Evolutionary conservation across 495 filamentous ascomycete genomes (phyloP).

Genomic region (Thermothielavioides terrestris): DNA sequence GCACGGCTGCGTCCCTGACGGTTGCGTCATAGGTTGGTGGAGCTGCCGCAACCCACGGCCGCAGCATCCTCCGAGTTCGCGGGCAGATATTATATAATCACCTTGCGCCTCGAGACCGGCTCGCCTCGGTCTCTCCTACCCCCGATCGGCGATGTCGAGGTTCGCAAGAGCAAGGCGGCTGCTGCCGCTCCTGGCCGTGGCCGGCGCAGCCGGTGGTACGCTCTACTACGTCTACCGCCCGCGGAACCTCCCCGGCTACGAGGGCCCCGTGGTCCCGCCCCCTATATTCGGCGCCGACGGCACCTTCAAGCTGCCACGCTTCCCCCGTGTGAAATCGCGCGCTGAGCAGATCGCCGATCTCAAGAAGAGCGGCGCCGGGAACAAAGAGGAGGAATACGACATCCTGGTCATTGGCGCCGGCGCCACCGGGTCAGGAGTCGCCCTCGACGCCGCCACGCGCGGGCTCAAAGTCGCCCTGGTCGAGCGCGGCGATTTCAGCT

Average conservation of each 20-base stretch:
- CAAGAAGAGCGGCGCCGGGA: constrained; percentile 33
- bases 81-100: too few species aligned
- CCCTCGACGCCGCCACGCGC: constrained; percentile 85
- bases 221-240: constrained; percentile 77
- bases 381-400: constrained; percentile 57
- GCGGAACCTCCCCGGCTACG: constrained; percentile 74
- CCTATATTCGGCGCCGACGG: constrained; percentile 72
- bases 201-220: constrained; percentile 40
- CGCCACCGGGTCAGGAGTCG: constrained; percentile 87
- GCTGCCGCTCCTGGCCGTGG: constrained; percentile 30
- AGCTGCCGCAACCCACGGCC: constrained; percentile 4
- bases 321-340: constrained; percentile 67
- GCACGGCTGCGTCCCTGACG: neutral
- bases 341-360: constrained; percentile 55
- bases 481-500: constrained; percentile 92
- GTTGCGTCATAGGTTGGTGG: constrained; percentile 29
- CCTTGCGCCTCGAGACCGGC: too few species aligned
- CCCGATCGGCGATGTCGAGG: constrained; percentile 20
- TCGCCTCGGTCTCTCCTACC: too few species aligned
- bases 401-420: constrained; percentile 86
- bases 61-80: neutral
- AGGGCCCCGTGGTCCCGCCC: constrained; percentile 70
- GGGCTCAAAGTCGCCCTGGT: constrained; percentile 88
- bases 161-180: constrained; percentile 28
- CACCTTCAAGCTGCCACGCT: constrained; percentile 68